These are phyloP conservation scores for Fragaria iinumae DNA, from an alignment of 306 rosid genomes.

Conservation along the genomic window DNA sequence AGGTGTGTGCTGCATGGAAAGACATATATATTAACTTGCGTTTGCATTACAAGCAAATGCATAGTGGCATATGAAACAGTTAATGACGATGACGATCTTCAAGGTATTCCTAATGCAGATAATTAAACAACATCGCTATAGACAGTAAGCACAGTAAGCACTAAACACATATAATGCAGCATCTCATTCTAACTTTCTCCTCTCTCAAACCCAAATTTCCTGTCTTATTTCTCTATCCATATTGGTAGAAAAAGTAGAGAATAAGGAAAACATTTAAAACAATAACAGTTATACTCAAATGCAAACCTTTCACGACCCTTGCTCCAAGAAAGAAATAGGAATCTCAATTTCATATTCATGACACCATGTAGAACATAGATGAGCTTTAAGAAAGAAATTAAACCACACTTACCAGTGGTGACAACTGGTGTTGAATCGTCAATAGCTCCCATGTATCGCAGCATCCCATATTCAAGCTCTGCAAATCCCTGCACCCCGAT, in stretches of 20 bases:
- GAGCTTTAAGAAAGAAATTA: slow-evolving; percentile 7
- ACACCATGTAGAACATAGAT: background rate
- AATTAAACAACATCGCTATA: background rate
- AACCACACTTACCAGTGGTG: slow-evolving; percentile 59
- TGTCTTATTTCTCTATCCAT: background rate
- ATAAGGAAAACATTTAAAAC: background rate
- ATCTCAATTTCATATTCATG: background rate
- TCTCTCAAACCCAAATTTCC: background rate
- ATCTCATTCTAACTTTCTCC: background rate
- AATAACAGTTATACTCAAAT: background rate
- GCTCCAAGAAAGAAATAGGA: background rate
- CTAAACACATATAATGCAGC: background rate
- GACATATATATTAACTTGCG: background rate
- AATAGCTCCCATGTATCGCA: slow-evolving; percentile 81
- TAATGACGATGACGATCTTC: background rate
- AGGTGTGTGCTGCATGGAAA: background rate
- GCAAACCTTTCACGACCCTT: background rate
- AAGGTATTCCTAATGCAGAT: background rate
- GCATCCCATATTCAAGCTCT: slow-evolving; percentile 90
- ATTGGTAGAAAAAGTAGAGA: background rate
- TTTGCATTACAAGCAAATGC: background rate
- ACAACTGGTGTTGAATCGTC: slow-evolving; percentile 78
- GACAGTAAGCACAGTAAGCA: background rate
- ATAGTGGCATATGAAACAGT: background rate
- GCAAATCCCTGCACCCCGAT: slow-evolving; percentile 74